A percentile compares a stretch with the other conserved stretches of the same genome.
phyloP scores from a whole-genome alignment of 2,329 filamentous ascomycete species.

The Chrysoporthe austroafricana region DNA sequence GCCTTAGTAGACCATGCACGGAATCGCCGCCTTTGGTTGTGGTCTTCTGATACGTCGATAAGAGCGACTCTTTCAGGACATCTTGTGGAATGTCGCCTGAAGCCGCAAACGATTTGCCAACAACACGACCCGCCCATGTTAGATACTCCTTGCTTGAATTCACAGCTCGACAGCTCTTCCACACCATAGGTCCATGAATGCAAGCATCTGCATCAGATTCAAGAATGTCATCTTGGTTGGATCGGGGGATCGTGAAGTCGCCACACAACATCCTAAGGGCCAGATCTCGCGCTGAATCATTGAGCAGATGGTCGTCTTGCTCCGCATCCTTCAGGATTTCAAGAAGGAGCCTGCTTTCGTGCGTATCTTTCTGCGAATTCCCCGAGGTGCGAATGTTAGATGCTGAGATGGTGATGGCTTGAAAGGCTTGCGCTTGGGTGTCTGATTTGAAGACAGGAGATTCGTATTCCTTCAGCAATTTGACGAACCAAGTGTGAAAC shows the following conservation, averaged over 20 bases:
- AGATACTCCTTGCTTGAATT: conserved; percentile 71
- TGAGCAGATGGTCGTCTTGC: conserved; percentile 66
- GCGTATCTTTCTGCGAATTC: conserved; percentile 68
- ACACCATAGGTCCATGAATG: conserved; percentile 67
- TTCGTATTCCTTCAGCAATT: conserved; percentile 67
- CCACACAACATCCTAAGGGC: conserved; percentile 75
- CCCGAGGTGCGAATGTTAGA: conserved; percentile 68
- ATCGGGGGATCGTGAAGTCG: conserved; percentile 68
- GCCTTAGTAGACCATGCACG: conserved; percentile 63
- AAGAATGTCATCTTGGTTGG: conserved; percentile 68
- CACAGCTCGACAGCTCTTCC: conserved; percentile 73
- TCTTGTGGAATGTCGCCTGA: conserved; percentile 69
- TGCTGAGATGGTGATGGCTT: conserved; percentile 69
- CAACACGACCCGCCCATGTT: conserved; percentile 81
- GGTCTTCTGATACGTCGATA: conserved; percentile 54
- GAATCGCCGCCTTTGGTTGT: conserved; percentile 58
- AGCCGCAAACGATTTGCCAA: conserved; percentile 82
- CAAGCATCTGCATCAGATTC: conserved; percentile 67
- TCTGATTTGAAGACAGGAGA: conserved; percentile 55
- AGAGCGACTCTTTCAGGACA: conserved; percentile 62
- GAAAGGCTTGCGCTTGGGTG: conserved; percentile 61
- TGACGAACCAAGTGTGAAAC: conserved; percentile 80
- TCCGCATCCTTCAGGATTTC: conserved; percentile 77
- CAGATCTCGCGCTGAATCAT: conserved; percentile 68
- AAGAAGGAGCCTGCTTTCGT: conserved; percentile 81